phyloP scores from a whole-genome alignment of 805 yeast species.

The Kuraishia piskuri region DNA sequence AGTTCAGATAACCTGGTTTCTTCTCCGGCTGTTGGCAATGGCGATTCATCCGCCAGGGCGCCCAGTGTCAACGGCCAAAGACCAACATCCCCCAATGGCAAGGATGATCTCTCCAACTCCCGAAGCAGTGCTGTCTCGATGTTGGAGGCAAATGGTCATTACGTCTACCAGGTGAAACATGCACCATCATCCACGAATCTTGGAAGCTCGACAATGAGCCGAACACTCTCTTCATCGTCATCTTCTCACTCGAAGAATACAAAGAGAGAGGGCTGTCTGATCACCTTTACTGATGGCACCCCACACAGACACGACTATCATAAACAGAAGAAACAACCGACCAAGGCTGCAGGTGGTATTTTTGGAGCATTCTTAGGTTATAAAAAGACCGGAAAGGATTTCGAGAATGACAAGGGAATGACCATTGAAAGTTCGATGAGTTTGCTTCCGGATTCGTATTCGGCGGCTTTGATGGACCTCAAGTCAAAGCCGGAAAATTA shows the following conservation, averaged over 20 bases:
- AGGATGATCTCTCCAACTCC: neutral
- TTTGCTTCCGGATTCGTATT: constrained; percentile 27
- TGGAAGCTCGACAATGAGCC: neutral
- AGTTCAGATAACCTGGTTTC: neutral
- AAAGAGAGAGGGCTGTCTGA: constrained; percentile 17
- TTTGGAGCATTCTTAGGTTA: constrained; percentile 15
- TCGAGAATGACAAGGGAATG: constrained; percentile 15
- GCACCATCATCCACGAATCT: neutral
- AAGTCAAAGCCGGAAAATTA: constrained; percentile 27
- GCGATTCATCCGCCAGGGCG: neutral
- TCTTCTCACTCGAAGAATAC: constrained; percentile 1
- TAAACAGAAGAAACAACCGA: constrained; percentile 23
- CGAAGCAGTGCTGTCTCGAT: constrained; percentile 9
- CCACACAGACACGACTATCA: constrained; percentile 25
- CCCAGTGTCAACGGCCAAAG: neutral
- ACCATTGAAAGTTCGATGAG: constrained; percentile 24
- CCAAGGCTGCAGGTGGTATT: constrained; percentile 18
- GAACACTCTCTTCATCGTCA: neutral
- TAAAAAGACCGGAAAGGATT: constrained; percentile 22
- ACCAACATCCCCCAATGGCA: neutral
- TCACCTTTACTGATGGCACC: constrained; percentile 19
- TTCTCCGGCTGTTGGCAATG: neutral
- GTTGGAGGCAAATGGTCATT: constrained; percentile 10
- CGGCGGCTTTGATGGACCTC: constrained; percentile 22
- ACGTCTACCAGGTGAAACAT: constrained; percentile 2